These are phyloP conservation scores for Thelephora aurantiotincta DNA, from an alignment of 768 basidiomycete genomes.

Conservation along the genomic window DNA sequence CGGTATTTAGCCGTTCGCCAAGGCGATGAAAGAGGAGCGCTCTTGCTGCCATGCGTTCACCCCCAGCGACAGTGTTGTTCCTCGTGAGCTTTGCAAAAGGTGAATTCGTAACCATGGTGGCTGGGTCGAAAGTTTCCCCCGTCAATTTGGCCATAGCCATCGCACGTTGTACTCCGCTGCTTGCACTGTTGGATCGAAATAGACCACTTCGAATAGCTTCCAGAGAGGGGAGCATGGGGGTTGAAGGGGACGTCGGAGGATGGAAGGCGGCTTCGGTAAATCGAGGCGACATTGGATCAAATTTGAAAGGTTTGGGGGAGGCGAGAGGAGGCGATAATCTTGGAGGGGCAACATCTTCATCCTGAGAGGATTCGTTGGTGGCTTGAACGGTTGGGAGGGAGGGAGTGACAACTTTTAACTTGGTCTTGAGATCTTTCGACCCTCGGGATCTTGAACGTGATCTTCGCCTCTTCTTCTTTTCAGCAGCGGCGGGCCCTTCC, in stretches of 20 bases:
- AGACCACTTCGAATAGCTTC: conserved; percentile 69
- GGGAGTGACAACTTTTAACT: conserved; percentile 34
- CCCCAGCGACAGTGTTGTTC: conserved; percentile 75
- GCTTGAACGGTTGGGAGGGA: conserved; percentile 25
- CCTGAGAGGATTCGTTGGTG: conserved; percentile 63
- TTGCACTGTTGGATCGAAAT: conserved; percentile 78
- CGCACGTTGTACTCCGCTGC: conserved; percentile 40
- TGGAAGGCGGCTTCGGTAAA: conserved; percentile 36
- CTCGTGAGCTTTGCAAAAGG: conserved; percentile 25
- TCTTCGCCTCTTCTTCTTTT: conserved; percentile 55
- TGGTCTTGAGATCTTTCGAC: conserved; percentile 61
- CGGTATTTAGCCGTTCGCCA: conserved; percentile 40
- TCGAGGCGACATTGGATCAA: conserved; percentile 27
- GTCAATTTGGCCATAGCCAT: conserved; percentile 80
- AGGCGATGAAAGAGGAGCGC: conserved; percentile 52
- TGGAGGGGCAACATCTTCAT: conserved; percentile 28
- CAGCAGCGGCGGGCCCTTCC: conserved; percentile 24
- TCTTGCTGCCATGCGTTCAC: conserved; percentile 62
- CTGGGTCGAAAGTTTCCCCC: conserved; percentile 49
- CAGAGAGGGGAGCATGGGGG: conserved; percentile 58
- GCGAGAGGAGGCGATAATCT: conserved; percentile 24
- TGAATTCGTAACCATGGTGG: conserved; percentile 30
- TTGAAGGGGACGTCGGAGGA: conserved; percentile 52
- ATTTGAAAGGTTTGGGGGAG: conserved; percentile 47
- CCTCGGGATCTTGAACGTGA: conserved; percentile 48